Evolutionary conservation across 139 green algal genomes (phyloP), one percentile per base, ranked within the genome.

Genomic region (Yamagishiella unicocca): DNA sequence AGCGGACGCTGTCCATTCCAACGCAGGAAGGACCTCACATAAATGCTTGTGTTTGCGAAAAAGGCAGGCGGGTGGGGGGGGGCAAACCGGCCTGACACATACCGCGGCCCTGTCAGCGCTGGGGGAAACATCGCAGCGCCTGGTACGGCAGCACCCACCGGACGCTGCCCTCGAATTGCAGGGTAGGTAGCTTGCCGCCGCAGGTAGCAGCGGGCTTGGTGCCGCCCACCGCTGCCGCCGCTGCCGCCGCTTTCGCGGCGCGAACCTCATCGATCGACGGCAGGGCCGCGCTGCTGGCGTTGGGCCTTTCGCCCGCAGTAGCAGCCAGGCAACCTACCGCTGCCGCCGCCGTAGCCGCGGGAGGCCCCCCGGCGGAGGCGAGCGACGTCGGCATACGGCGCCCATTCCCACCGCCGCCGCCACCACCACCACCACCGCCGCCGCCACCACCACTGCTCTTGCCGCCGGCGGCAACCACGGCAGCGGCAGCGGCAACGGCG

Each of bases 221-320:
- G 73, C 73, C 19, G 33, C 31, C 46, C 4, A 35, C 61, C 6
- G 42, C 62, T 7, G 79, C 79, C 5, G 61, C 61, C 27, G 55
- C 77, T 1, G 78, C 78, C 5, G 58, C 58, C 29, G 79, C 79
- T n/a, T 37, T 76, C 27, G 79, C 79, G 1, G 79, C 79, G 7
- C 61, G 79, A 14, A 75, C 79, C 79, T 85, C 79, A 4, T 61
- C 79, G 22, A 85, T 76, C 6, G 79, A 75, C 27, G 79, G 79
- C 79, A 85, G 79, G 29, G 77, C 38, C 21, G 74, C 29, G 62
- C 62, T 40, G 62, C 62, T 21, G 62, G 29, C 29, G 62, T 1
- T 66, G 55, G 21, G 7, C 8, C 43, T 8, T 29, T 10, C 5
- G 10, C 1, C 8, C n/a, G n/a, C n/a, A n/a, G n/a, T n/a, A n/a